Conservation (phyloP, 768 basidiomycete genomes). For the Infundibulicybe gibba region DNA sequence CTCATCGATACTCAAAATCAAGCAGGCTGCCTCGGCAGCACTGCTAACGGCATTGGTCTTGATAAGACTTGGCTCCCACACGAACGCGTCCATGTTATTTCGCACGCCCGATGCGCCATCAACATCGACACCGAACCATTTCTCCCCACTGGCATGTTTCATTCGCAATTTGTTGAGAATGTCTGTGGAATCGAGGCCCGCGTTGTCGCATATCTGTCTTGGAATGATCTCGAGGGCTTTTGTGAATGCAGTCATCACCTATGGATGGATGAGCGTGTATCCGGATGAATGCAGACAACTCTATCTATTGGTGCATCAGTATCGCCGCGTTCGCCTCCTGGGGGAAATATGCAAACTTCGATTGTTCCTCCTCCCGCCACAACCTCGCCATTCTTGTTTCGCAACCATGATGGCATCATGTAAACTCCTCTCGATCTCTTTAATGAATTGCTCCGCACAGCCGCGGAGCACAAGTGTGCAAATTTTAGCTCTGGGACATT, state of each 20-base stretch:
- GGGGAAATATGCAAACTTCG: conserved; percentile 56
- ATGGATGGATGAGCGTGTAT: conserved; percentile 85
- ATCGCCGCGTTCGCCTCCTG: neutral
- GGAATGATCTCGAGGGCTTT: conserved; percentile 98
- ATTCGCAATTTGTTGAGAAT: conserved; percentile 96
- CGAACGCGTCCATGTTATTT: conserved; percentile 96
- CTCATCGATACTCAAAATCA: conserved; percentile 92
- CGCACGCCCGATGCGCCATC: conserved; percentile 85
- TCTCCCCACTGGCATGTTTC: conserved; percentile 86
- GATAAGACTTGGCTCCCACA: conserved; percentile 96
- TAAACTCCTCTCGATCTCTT: conserved; percentile 94
- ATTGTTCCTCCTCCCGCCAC: conserved; percentile 98
- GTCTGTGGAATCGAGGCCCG: conserved; percentile 96
- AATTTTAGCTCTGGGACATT: conserved; percentile 91
- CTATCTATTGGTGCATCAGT: conserved; percentile 65
- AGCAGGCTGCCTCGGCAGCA: conserved; percentile 92
- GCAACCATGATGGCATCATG: conserved; percentile 99
- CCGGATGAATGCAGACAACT: conserved; percentile 91
- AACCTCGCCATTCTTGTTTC: conserved; percentile 91
- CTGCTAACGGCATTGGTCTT: conserved; percentile 95
- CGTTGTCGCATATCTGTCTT: conserved; percentile 97
- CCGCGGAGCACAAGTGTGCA: conserved; percentile 93
- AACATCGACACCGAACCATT: conserved; percentile 94
- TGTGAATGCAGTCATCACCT: conserved; percentile 84
- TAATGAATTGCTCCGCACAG: conserved; percentile 98